phyloP scores from a whole-genome alignment of 1,284 basidiomycete genomes.

The Somion occarium region DNA sequence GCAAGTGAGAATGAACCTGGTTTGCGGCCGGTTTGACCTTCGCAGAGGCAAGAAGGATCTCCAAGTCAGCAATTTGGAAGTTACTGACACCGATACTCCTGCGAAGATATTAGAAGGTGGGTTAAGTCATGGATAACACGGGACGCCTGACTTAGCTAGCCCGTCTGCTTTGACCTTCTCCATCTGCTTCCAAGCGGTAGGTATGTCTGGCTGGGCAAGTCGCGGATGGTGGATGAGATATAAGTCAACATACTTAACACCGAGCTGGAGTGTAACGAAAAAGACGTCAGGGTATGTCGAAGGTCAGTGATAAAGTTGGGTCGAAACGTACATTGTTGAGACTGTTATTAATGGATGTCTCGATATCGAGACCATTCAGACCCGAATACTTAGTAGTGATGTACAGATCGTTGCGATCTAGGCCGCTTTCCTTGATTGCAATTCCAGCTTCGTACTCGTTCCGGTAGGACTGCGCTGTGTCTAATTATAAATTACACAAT shows the following conservation, averaged over 20 bases:
- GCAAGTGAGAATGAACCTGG: conserved; percentile 48
- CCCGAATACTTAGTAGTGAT: conserved; percentile 53
- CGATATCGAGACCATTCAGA: conserved; percentile 35
- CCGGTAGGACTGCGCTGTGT: conserved; percentile 30
- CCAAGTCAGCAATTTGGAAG: conserved; percentile 56
- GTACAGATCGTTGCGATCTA: conserved; percentile 30
- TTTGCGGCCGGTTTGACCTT: conserved; percentile 70
- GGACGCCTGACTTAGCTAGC: conserved; percentile 44
- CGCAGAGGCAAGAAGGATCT: conserved; percentile 52
- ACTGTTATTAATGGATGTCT: conserved; percentile 29
- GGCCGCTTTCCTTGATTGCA: conserved; percentile 33
- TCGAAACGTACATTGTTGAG: conserved; percentile 21
- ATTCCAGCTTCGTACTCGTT: conserved; percentile 37
- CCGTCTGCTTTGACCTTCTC: conserved; percentile 62
- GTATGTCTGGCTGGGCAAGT: conserved; percentile 40
- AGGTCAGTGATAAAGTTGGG: not conserved
- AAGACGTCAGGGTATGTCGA: not conserved
- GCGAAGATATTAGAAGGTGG: conserved; percentile 1
- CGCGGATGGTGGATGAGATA: conserved; percentile 64
- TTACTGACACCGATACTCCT: conserved; percentile 84
- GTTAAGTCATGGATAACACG: conserved; percentile 1
- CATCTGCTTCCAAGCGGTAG: conserved; percentile 60
- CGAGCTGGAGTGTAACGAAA: conserved; percentile 39
- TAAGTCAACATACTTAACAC: conserved; percentile 64
- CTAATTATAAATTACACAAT: conserved; percentile 12